Evolutionary conservation across 108 stramenopile genomes (phyloP), one percentile per base, ranked within the genome.

Genomic region (Pseudonitzschia pungens): DNA sequence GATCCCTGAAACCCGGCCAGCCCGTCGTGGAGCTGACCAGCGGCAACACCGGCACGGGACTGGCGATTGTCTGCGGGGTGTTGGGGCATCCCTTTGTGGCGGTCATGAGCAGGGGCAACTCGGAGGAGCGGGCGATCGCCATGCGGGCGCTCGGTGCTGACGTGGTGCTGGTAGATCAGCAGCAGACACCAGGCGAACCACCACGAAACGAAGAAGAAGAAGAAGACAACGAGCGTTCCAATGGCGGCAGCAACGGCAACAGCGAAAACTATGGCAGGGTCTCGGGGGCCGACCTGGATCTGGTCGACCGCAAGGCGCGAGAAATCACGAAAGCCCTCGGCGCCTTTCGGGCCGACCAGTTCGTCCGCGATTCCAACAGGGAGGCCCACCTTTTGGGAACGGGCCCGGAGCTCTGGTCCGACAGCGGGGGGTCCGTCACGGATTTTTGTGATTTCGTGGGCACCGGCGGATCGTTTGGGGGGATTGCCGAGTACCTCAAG

Each of bases 21-120:
- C 48, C 73, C 14, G 45, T 97, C 45, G 80, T 97, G 18, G 97
- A 96, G 71, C 92, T 91, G 36, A 92, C 92, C 1, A 84, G 81
- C 43, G 96, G 96, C 29, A 96, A 95, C 76, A 97, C 96, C n/a
- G 96, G 96, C 27, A 94, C 95, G 33, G 85, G 87, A 26, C 59
- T 89, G 66, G 78, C 71, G 45, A 70, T 74, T 21, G 52, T 76
- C 36, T 65, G 70, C 16, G 59, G 11, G 16, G 33, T 33, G n/a
- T 18, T 7, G 14, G 59, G 59, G 26, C 33, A 60, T 28, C 59
- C 59, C 15, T 36, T 60, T 11, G 59, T 60, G 33, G 29, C 83
- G 69, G 79, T 76, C 74, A 92, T 91, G 90, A 77, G 87, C 54
- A 84, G 88, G 69, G 71, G 83, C 6, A 88, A 86, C 70, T 88